These are phyloP conservation scores for Tillandsia leiboldiana DNA, from an alignment of 176 grass and related monocot species.

Conservation along the genomic window DNA sequence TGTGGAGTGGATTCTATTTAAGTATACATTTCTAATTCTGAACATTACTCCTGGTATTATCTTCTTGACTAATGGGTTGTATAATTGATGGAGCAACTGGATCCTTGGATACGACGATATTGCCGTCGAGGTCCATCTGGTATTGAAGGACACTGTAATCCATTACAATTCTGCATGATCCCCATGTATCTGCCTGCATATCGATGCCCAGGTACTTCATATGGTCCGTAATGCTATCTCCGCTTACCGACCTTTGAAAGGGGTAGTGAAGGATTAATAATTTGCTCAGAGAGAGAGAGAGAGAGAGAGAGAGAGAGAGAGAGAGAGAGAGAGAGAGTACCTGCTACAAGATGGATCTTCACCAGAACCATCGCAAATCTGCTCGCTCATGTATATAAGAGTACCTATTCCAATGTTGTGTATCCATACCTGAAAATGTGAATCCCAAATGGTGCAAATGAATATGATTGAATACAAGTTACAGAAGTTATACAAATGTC, in stretches of 20 bases:
- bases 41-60: background rate
- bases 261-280: background rate
- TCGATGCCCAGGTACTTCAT: conserved; percentile 44
- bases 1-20: background rate
- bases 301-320: background rate
- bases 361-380: conserved; percentile 64
- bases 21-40: background rate
- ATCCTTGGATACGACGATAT: background rate
- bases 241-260: conserved; percentile 44
- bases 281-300: too few relatives aligned
- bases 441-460: background rate
- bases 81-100: background rate
- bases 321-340: conserved; percentile 20
- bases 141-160: background rate
- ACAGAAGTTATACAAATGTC: background rate
- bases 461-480: background rate
- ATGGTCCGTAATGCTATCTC: conserved; percentile 55
- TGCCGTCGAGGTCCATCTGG: background rate
- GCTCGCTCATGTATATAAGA: conserved; percentile 44
- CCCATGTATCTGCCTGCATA: background rate
- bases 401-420: conserved; percentile 49
- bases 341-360: conserved; percentile 82
- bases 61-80: background rate
- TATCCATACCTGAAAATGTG: conserved; percentile 56
- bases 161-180: conserved; percentile 2